A percentile compares a stretch with the other conserved stretches of the same genome.
Evolutionary conservation across 805 yeast species (phyloP).

Genomic region (Lipomyces oligophaga): DNA sequence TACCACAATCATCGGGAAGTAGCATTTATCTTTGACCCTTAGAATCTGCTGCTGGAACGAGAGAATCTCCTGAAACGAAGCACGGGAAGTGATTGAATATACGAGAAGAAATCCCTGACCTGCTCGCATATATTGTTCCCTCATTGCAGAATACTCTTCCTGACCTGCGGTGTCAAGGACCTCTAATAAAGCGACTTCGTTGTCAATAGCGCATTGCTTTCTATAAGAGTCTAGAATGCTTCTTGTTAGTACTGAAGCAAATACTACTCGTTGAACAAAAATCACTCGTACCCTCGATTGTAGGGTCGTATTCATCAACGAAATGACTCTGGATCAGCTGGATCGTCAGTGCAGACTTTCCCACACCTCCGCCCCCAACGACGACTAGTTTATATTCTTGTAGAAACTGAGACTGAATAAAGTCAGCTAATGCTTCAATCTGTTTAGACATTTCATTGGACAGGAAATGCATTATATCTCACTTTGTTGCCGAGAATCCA

Average conservation of each 20-base stretch:
- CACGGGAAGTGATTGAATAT: slow-evolving; percentile 79
- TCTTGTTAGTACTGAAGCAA: neutral
- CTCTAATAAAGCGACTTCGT: slow-evolving; percentile 72
- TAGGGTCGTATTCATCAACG: slow-evolving; percentile 97
- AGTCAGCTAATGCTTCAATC: neutral
- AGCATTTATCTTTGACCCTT: slow-evolving; percentile 70
- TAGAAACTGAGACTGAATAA: slow-evolving; percentile 40
- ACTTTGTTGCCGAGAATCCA: too few relatives aligned
- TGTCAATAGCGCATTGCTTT: slow-evolving; percentile 81
- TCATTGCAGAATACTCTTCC: slow-evolving; percentile 70
- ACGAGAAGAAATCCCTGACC: slow-evolving; percentile 77
- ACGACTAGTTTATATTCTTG: slow-evolving; percentile 84
- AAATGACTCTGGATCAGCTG: slow-evolving; percentile 92
- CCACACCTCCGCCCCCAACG: slow-evolving; percentile 99
- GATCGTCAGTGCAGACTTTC: slow-evolving; percentile 93
- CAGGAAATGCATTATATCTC: neutral
- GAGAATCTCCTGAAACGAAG: slow-evolving; percentile 78
- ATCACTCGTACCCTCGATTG: slow-evolving; percentile 57
- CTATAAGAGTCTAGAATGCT: slow-evolving; percentile 45
- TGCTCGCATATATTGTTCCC: slow-evolving; percentile 73
- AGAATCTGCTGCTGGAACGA: slow-evolving; percentile 76
- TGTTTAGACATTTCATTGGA: neutral
- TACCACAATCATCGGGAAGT: slow-evolving; percentile 74
- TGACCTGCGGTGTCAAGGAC: slow-evolving; percentile 97
- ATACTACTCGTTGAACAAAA: neutral